phyloP scores from a whole-genome alignment of 352 stramenopile genomes.

The Phytophthora syringae region DNA sequence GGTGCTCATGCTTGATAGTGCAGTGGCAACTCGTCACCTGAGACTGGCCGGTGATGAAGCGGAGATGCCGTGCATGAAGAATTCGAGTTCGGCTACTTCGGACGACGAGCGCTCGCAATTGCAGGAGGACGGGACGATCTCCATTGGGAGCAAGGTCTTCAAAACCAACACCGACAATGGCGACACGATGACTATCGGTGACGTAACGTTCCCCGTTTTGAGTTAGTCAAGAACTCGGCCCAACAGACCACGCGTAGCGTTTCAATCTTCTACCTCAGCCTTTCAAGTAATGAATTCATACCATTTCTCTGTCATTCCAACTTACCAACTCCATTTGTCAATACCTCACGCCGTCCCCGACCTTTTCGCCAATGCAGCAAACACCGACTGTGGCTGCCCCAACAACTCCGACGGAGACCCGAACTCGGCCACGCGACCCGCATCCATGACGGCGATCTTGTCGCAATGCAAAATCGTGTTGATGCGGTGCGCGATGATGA shows the following conservation, averaged over 20 bases:
- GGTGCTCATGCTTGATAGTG: neutral
- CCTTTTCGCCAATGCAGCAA: too few species aligned
- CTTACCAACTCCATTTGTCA: too few species aligned
- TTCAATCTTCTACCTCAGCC: neutral
- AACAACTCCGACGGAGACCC: conserved; percentile 75
- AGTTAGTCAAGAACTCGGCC: conserved; percentile 7
- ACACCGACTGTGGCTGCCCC: too few species aligned
- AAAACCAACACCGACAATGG: conserved; percentile 10
- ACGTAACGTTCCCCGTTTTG: conserved; percentile 11
- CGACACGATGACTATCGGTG: conserved; percentile 23
- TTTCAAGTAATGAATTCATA: neutral
- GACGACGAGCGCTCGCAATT: neutral
- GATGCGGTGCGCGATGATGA: conserved; percentile 6
- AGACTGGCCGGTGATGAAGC: neutral
- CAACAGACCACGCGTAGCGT: neutral
- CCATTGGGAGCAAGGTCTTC: conserved; percentile 25
- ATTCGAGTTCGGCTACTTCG: conserved; percentile 5
- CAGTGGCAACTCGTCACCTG: neutral
- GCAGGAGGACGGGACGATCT: conserved; percentile 21
- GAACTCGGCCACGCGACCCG: conserved; percentile 28
- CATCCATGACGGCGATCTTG: conserved; percentile 7
- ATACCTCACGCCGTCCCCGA: conserved; percentile 12
- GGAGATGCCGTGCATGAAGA: neutral
- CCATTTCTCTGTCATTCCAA: neutral
- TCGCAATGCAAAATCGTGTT: conserved; percentile 7